A percentile compares a stretch with the other conserved stretches of the same genome.
Evolutionary conservation across 306 rosid genomes (phyloP).

Genomic region (Lathyrus aphaca): DNA sequence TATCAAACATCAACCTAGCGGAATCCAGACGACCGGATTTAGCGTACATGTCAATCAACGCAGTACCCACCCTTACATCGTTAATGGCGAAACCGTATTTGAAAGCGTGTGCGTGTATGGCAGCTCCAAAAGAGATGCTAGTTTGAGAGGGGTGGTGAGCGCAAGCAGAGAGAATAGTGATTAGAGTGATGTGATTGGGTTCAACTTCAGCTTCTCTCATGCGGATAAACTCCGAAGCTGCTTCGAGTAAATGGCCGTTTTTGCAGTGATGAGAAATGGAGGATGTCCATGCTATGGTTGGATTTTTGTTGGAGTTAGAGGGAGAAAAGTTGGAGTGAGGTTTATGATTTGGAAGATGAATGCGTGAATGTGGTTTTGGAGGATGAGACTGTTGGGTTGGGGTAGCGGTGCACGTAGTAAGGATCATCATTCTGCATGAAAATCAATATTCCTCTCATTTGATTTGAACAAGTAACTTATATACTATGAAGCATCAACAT

Average conservation of each 20-base stretch:
- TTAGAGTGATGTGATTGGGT: conserved; percentile 71
- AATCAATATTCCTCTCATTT: too few species aligned
- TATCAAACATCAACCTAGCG: conserved; percentile 66
- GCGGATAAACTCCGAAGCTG: conserved; percentile 54
- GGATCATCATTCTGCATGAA: conserved; percentile 50
- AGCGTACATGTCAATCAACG: conserved; percentile 77
- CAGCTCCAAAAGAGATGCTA: conserved; percentile 50
- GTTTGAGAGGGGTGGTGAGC: conserved; percentile 52
- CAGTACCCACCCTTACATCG: conserved; percentile 82
- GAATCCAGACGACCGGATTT: conserved; percentile 52
- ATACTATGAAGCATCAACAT: too few species aligned
- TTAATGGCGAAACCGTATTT: conserved; percentile 58
- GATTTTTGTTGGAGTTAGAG: conserved; percentile 37
- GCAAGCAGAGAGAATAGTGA: conserved; percentile 79
- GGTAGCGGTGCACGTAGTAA: conserved; percentile 41
- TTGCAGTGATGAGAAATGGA: conserved; percentile 71
- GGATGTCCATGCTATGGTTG: conserved; percentile 66
- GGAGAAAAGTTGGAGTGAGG: conserved; percentile 30
- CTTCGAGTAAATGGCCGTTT: conserved; percentile 62
- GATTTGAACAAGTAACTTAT: too few species aligned
- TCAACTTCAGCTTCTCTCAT: conserved; percentile 68
- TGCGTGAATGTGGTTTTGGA: conserved; percentile 41
- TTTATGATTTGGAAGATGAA: conserved; percentile 34
- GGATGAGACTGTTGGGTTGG: conserved; percentile 46
- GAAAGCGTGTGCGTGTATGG: conserved; percentile 58